Evolutionary conservation across 2,329 filamentous ascomycete genomes (phyloP).

Genomic region (Zopfia rhizophila): DNA sequence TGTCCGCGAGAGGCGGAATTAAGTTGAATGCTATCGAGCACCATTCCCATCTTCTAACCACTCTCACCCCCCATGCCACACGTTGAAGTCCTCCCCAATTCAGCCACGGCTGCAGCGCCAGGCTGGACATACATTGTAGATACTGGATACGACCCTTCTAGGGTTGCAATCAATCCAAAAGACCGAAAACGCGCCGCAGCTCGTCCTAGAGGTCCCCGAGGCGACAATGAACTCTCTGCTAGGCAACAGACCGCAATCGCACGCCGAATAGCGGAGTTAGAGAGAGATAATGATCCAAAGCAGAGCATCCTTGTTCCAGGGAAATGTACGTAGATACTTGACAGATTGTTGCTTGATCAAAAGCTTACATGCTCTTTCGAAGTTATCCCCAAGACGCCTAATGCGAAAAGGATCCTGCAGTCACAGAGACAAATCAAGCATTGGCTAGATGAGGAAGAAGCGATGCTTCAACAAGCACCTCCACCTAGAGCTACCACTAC

Average conservation of each 20-base stretch:
- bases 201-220: constrained; percentile 44
- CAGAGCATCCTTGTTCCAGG: constrained; percentile 56
- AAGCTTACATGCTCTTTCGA: constrained; percentile 1
- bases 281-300: constrained; percentile 73
- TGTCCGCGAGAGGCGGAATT: no score
- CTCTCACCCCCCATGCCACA: constrained; percentile 64
- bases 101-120: constrained; percentile 75
- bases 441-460: constrained; percentile 82
- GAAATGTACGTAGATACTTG: constrained; percentile 31
- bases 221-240: constrained; percentile 73
- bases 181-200: constrained; percentile 73
- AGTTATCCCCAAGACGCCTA: constrained; percentile 63
- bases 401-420: constrained; percentile 78
- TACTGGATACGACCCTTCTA: constrained; percentile 68
- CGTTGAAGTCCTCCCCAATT: constrained; percentile 81
- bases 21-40: not conserved
- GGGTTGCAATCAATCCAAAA: constrained; percentile 63
- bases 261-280: constrained; percentile 83
- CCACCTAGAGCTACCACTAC: constrained; percentile 27
- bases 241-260: constrained; percentile 83
- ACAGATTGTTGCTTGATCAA: not conserved
- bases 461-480: constrained; percentile 55
- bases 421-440: constrained; percentile 87
- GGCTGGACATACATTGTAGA: constrained; percentile 95
- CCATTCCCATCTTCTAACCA: constrained; percentile 4